These are phyloP conservation scores for Trichoderma simmonsii DNA, from an alignment of 2,329 filamentous ascomycete genomes.

Conservation along the genomic window DNA sequence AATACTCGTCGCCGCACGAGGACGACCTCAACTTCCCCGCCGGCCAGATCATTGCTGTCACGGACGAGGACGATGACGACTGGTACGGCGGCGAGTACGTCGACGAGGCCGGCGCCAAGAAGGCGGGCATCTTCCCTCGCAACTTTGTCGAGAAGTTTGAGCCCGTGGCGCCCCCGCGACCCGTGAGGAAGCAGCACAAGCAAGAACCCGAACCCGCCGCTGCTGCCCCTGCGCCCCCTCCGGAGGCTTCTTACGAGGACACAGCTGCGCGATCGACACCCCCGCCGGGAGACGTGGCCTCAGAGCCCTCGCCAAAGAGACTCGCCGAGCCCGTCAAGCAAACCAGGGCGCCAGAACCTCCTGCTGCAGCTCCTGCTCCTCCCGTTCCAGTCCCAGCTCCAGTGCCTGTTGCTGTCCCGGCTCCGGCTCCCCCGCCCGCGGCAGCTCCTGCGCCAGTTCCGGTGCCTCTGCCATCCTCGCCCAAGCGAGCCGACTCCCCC, in stretches of 20 bases:
- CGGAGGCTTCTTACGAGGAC: constrained; percentile 33
- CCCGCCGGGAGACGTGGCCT: constrained; percentile 30
- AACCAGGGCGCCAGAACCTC: constrained; percentile 35
- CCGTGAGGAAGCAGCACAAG: constrained; percentile 72
- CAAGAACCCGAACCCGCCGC: constrained; percentile 44
- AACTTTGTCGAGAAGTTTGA: constrained; percentile 98
- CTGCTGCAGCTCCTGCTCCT: constrained; percentile 19
- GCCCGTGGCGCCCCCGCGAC: constrained; percentile 83
- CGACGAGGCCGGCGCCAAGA: constrained; percentile 69
- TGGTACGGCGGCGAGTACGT: constrained; percentile 91
- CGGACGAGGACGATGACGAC: constrained; percentile 85
- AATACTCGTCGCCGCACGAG: constrained; percentile 88
- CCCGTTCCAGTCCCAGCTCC: constrained; percentile 24
- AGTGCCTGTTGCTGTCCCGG: constrained; percentile 25
- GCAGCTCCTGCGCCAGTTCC: constrained; percentile 25
- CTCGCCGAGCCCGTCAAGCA: constrained; percentile 29
- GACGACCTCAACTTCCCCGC: constrained; percentile 86
- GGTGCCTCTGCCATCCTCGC: constrained; percentile 25
- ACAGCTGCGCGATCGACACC: constrained; percentile 34
- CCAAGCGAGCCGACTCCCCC: constrained; percentile 41
- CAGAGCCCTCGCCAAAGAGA: constrained; percentile 35
- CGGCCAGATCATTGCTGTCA: constrained; percentile 92
- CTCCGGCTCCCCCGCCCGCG: constrained; percentile 22
- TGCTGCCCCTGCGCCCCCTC: constrained; percentile 31
- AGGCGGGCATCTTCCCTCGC: constrained; percentile 85